These are phyloP conservation scores for Barbatosphaeria neglecta DNA, from an alignment of 495 filamentous ascomycete species.

Conservation along the genomic window DNA sequence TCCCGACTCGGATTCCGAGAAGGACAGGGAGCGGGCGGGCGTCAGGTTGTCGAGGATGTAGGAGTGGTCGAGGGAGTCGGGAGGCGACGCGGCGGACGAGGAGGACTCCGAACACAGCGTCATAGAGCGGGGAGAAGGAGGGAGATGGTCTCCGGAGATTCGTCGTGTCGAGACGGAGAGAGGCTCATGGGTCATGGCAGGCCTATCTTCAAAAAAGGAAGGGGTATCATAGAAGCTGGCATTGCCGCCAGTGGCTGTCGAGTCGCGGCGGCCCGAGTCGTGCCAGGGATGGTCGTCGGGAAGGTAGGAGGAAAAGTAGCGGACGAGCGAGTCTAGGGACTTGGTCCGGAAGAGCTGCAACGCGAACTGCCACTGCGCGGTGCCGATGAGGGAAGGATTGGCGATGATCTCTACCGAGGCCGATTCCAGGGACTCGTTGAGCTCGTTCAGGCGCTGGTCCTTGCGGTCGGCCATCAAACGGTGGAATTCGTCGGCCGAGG, in stretches of 20 bases:
- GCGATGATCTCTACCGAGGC: constrained; percentile 40
- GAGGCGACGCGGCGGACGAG: constrained; percentile 20
- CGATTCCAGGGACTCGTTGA: constrained; percentile 35
- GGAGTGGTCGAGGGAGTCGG: constrained; percentile 9
- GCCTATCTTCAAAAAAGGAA: constrained; percentile 24
- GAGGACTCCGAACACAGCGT: constrained; percentile 36
- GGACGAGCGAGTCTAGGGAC: constrained; percentile 39
- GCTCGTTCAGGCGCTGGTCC: constrained; percentile 31
- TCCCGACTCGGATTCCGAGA: constrained; percentile 32
- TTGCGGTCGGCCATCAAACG: constrained; percentile 32
- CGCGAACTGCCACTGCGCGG: constrained; percentile 37
- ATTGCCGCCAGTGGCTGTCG: constrained; percentile 12
- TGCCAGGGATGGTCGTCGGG: constrained; percentile 31
- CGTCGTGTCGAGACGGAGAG: constrained; percentile 13
- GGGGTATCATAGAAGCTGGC: constrained; percentile 4
- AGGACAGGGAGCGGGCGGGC: constrained; percentile 29
- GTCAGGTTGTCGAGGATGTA: constrained; percentile 17
- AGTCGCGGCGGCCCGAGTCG: constrained; percentile 7
- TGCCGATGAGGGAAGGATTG: constrained; percentile 37
- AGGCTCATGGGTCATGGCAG: constrained; percentile 31
- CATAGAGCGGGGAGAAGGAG: constrained; percentile 35
- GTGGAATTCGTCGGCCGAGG: constrained; percentile 31
- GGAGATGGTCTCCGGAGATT: constrained; percentile 17
- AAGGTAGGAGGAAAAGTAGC: constrained; percentile 38
- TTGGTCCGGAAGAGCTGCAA: constrained; percentile 40